Evolutionary conservation across 106 monocot species (phyloP), one percentile per base, ranked within the genome.

Genomic region (Narthecium ossifragum): DNA sequence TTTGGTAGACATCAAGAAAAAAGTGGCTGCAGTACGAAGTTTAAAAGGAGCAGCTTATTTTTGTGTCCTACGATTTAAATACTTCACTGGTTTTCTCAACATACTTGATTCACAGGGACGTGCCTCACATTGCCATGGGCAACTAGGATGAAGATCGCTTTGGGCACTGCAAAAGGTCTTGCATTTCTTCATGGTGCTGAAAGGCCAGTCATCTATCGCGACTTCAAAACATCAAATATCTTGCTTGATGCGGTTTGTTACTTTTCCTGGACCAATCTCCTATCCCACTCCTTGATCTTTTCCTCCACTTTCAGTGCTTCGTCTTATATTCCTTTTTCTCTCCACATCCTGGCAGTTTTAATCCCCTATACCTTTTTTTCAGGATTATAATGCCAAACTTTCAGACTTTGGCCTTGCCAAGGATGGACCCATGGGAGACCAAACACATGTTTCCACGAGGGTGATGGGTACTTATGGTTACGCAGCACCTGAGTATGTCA

Each of bases 391-490:
- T 64, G 69, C 68, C 13, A 75, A 75, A 58, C 68, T 75, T 69
- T 75, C 75, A 49, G 75, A 75, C 43, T 75, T 75, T 75, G 75
- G 75, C 56, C 69, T 75, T n/a, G 75, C 75, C 18, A 75, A 75
- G 63, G 69, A 75, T 31, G 75, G 75, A 11, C 75, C 75, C 14
- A 63, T 64, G 18, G 75, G 68, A 40, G 75, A 75, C 11, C 55
- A 75, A 50, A 75, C 75, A 11, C 75, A 69, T 55, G 75, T 75
- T 62, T 75, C 75, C 6, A 75, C 75, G n/a, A 53, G 68, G 20
- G 75, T 75, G 23, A 69, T 75, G 75, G 75, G 75, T 51, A 75
- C 75, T 39, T 75, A 63, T 52, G 75, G 75, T 5, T 75, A 75
- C 58, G 75, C 75, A 29, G 75, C 75, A 46, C 75, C 75, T 26